Percentiles rank a stretch among this genome's conserved stretches.
Evolutionary conservation across 352 stramenopile species (phyloP).

Genomic region (Globisporangium uncinulatum): DNA sequence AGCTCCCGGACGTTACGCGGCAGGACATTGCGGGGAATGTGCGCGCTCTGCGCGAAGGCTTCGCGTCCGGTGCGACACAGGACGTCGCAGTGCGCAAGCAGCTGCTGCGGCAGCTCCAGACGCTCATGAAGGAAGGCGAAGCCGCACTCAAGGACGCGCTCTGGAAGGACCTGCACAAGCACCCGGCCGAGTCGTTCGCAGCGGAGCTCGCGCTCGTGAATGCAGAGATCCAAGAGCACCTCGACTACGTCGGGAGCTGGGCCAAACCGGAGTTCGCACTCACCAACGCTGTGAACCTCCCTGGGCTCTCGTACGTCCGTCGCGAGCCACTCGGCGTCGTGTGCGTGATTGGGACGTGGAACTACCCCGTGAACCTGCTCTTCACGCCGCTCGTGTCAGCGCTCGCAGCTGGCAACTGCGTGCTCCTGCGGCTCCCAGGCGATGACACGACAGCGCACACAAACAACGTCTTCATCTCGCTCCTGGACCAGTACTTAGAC

Average conservation of each 20-base stretch:
- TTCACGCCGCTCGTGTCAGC: slow-evolving; percentile 75
- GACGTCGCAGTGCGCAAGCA: slow-evolving; percentile 30
- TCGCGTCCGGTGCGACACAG: slow-evolving; percentile 38
- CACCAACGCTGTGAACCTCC: slow-evolving; percentile 56
- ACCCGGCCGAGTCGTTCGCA: slow-evolving; percentile 53
- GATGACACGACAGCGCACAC: slow-evolving; percentile 73
- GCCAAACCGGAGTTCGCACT: slow-evolving; percentile 34
- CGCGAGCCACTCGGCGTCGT: slow-evolving; percentile 78
- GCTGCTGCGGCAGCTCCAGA: slow-evolving; percentile 44
- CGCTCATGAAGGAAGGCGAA: slow-evolving; percentile 46
- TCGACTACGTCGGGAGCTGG: slow-evolving; percentile 77
- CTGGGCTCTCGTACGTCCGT: slow-evolving; percentile 54
- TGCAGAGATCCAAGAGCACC: slow-evolving; percentile 64
- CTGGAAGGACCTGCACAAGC: slow-evolving; percentile 67
- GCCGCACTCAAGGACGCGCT: slow-evolving; percentile 39
- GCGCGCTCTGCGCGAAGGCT: slow-evolving; percentile 38
- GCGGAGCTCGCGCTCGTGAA: slow-evolving; percentile 49
- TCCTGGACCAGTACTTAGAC: slow-evolving; percentile 79
- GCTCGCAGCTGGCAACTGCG: slow-evolving; percentile 91
- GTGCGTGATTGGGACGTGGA: slow-evolving; percentile 90
- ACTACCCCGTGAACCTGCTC: slow-evolving; percentile 85
- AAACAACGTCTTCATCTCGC: slow-evolving; percentile 43
- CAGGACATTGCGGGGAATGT: slow-evolving; percentile 53
- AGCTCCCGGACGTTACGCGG: slow-evolving; percentile 36
- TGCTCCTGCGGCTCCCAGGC: slow-evolving; percentile 88